These are phyloP conservation scores for Lentinula edodes DNA, from an alignment of 768 basidiomycete genomes.

Conservation along the genomic window DNA sequence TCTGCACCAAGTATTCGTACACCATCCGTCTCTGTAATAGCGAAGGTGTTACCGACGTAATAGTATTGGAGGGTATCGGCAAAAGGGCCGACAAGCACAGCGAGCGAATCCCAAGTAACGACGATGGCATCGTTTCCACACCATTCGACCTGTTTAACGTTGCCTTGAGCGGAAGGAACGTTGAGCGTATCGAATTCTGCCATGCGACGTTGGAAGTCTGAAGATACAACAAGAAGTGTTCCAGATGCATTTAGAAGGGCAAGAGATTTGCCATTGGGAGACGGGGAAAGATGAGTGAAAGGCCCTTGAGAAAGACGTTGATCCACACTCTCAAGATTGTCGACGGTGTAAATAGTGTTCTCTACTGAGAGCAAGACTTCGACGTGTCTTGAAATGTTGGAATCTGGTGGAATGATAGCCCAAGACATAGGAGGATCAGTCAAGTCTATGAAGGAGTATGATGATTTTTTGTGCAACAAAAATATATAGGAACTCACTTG, in stretches of 20 bases:
- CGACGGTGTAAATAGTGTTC: slow-evolving; percentile 75
- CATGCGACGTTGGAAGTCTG: slow-evolving; percentile 84
- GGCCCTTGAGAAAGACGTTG: slow-evolving; percentile 87
- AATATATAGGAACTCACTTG: slow-evolving; percentile 44
- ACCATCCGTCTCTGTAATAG: slow-evolving; percentile 86
- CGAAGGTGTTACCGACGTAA: slow-evolving; percentile 70
- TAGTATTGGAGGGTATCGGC: slow-evolving; percentile 84
- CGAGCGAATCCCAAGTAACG: slow-evolving; percentile 74
- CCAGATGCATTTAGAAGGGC: slow-evolving; percentile 73
- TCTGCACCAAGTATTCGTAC: slow-evolving; percentile 78
- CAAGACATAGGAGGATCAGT: slow-evolving; percentile 77
- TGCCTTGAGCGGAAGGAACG: slow-evolving; percentile 48
- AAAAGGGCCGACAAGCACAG: slow-evolving; percentile 86
- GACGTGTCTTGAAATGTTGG: slow-evolving; percentile 83
- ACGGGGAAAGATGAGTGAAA: slow-evolving; percentile 81
- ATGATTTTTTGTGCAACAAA: neutral
- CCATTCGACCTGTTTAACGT: slow-evolving; percentile 79
- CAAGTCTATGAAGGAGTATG: slow-evolving; percentile 42
- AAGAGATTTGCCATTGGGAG: slow-evolving; percentile 91
- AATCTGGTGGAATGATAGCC: slow-evolving; percentile 86
- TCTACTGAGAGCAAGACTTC: slow-evolving; percentile 85
- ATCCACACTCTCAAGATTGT: slow-evolving; percentile 85
- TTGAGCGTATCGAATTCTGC: slow-evolving; percentile 78
- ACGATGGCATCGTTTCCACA: slow-evolving; percentile 94
- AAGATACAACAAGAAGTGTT: slow-evolving; percentile 89